Base-by-base conservation (phyloP, 1,139 yeast species). In the Saccharomyces hybrid region DNA sequence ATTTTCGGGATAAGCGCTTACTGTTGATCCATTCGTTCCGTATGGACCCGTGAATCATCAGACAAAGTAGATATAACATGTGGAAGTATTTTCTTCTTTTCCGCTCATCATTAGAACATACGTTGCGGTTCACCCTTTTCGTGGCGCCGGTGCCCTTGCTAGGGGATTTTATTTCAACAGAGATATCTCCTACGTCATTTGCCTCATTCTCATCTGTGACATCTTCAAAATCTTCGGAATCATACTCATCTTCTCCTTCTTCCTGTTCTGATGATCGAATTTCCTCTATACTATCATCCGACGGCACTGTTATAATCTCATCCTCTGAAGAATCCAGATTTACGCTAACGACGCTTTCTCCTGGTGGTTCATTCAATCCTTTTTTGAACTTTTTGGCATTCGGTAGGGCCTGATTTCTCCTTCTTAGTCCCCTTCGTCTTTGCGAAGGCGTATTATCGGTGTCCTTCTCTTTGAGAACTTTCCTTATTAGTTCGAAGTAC, bases 21-120 rank as follows among this genome's bases (percentile, higher is more conserved):
- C 83, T 81, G 59, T 81, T 82, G 57, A 90, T 79, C 96, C 96
- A 89, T n/a, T 71, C 63, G 66, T 89, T 91, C 16, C 95, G 75
- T 1, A 81, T 62, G 1, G 76, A 75, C 0, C 89, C 95, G 68
- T 87, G 95, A 3, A 78, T 68, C 32, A 86, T 67, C 78, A 88
- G 78, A 48, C 79, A 67, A 14, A 80, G 73, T 3, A 91, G 61
- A 59, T 82, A 80, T 56, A 78, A 63, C 70, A 81, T 78, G 67
- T 91, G 97, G 14, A 83, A 70, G 0, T 68, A 59, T 50, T 73
- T 71, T 30, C 97, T 73, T 47, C 66, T 70, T 0, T 66, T 64
- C 28, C 86, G 73, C 61, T 86, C 91, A 50, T 79, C 84, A 56
- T 75, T 77, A 34, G 78, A 63, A 27, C 84, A 76, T 3, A 77